Evolutionary conservation across 257 asterid genomes (phyloP).

Genomic region (Catharanthus roseus): DNA sequence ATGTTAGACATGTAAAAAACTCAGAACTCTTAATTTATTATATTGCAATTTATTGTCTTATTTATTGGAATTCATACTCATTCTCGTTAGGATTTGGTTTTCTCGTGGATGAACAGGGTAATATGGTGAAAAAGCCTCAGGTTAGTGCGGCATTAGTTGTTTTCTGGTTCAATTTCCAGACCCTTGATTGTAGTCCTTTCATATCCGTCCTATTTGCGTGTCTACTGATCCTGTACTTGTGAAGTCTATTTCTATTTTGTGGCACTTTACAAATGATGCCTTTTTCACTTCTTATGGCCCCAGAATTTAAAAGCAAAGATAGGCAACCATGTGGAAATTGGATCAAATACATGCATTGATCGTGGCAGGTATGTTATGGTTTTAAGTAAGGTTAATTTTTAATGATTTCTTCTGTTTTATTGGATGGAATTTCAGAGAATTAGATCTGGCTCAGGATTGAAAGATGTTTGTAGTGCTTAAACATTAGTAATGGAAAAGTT

Average conservation of each 20-base stretch:
- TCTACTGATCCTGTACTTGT: too few species aligned
- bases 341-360: constrained; percentile 90
- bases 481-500: constrained; percentile 8
- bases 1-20: background rate
- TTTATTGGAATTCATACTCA: background rate
- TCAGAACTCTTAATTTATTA: background rate
- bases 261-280: background rate
- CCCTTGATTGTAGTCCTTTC: background rate
- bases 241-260: background rate
- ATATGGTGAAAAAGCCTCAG: constrained; percentile 87
- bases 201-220: background rate
- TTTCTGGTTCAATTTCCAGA: background rate
- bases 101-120: constrained; percentile 60
- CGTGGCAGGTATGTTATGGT: constrained; percentile 70
- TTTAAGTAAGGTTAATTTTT: too few species aligned
- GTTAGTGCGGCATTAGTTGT: constrained; percentile 26
- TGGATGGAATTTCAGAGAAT: too few species aligned
- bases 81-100: constrained; percentile 74
- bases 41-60: background rate
- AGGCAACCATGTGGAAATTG: constrained; percentile 83
- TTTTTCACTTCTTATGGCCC: constrained; percentile 6
- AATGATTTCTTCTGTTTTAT: constrained; percentile 7
- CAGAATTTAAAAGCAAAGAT: constrained; percentile 63
- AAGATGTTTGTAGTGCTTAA: background rate
- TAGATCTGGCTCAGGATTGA: constrained; percentile 7